Conservation (phyloP, 2,329 filamentous ascomycete genomes). For the Hirsutella rhossiliensis region DNA sequence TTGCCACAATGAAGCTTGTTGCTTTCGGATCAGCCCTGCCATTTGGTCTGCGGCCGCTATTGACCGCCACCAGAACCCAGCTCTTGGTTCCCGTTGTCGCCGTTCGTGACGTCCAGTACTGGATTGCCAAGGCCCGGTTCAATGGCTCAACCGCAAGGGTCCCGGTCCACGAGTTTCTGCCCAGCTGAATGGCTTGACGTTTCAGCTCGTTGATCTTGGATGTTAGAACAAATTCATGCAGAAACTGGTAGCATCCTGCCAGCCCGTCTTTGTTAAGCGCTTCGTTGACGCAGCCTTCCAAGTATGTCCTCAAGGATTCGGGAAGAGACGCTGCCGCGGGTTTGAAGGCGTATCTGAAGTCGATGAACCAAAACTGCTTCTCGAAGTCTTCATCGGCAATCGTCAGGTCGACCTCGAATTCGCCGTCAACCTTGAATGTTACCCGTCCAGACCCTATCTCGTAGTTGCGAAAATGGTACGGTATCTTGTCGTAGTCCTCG, state of each 20-base stretch:
- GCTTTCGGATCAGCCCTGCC: conserved; percentile 26
- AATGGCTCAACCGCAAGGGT: conserved; percentile 67
- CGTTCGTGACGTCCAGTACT: conserved; percentile 69
- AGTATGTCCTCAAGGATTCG: conserved; percentile 47
- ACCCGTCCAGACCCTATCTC: conserved; percentile 74
- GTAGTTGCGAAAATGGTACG: conserved; percentile 66
- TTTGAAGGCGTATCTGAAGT: conserved; percentile 72
- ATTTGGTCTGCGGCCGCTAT: conserved; percentile 45
- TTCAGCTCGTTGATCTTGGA: conserved; percentile 79
- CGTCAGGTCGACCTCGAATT: conserved; percentile 89
- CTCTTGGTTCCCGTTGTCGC: conserved; percentile 53
- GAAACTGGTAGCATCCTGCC: conserved; percentile 67
- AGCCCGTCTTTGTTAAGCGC: conserved; percentile 60
- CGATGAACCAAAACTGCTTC: conserved; percentile 87
- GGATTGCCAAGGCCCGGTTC: conserved; percentile 71
- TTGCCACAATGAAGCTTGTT: conserved; percentile 46
- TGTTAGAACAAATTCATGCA: conserved; percentile 81
- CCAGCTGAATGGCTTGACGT: conserved; percentile 62
- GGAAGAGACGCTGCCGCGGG: conserved; percentile 53
- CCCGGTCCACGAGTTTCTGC: conserved; percentile 62
- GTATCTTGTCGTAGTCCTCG: conserved; percentile 66
- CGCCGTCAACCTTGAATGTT: conserved; percentile 70
- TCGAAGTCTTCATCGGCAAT: conserved; percentile 75
- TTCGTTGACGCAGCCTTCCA: conserved; percentile 64
- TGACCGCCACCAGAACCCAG: conserved; percentile 82